Evolutionary conservation across 2,329 filamentous ascomycete species (phyloP), one percentile per base, ranked within the genome.

Genomic region (Didymellaceae sp.): DNA sequence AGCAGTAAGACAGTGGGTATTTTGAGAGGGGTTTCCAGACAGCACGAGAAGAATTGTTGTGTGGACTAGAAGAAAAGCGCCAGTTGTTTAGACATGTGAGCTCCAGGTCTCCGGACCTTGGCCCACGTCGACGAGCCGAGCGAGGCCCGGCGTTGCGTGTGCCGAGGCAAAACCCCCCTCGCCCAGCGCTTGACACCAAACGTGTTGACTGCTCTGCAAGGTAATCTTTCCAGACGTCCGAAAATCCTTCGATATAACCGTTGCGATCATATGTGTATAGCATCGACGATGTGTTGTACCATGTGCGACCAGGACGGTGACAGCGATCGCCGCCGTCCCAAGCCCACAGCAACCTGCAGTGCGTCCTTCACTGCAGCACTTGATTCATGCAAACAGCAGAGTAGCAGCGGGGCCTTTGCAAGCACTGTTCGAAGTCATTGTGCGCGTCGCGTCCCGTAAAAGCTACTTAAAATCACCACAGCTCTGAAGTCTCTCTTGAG

Each of bases 41-140:
- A 57, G 30, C 26, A 14, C 17, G 13, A 32, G 30, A 11, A 21
- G 8, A 58, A 47, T 47, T 45, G 39, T 45, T 25, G 47, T 44
- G 40, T 32, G 48, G 34, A 41, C 38, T 42, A 55, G 47, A 48
- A 55, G 51, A 54, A n/a, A 31, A 51, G 51, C 47, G 40, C 58
- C 54, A 37, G 43, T 57, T 58, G 57, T 54, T 45, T 52, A 48
- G 39, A 45, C 63, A 65, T 64, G 61, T 64, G 61, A 64, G 58
- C 57, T 67, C 62, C 62, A 62, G 58, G 55, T 53, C 51, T 60
- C 62, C 62, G 62, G 54, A 58, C 49, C 61, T 62, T 61, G 60
- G 63, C 57, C 37, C 54, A 62, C 63, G 60, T 58, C 55, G 55
- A 53, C 51, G 45, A 55, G 52, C 55, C 43, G 48, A 45, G 50